These are phyloP conservation scores for Paratinospora sagittata DNA, from an alignment of 164 flowering plant species.

Conservation along the genomic window DNA sequence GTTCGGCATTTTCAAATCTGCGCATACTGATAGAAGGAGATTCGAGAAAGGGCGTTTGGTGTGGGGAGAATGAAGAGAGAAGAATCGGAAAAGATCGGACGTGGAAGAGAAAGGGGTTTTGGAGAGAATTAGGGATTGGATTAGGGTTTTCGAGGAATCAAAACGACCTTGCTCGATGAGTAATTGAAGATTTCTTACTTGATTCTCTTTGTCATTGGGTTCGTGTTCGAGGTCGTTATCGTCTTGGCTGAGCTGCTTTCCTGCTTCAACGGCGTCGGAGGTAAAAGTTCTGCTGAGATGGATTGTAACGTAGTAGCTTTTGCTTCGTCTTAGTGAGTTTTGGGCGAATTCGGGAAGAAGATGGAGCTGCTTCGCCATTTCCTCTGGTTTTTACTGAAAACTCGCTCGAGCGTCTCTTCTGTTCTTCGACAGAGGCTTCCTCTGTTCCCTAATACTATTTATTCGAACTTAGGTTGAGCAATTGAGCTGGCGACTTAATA, in stretches of 20 bases:
- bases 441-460: no score
- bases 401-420: no score
- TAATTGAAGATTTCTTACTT: neutral
- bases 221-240: neutral
- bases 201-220: neutral
- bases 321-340: neutral
- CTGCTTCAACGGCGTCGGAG: neutral
- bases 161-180: neutral
- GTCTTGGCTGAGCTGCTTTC: neutral
- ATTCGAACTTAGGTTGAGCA: no score
- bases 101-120: slow-evolving; percentile 1
- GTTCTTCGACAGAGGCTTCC: no score
- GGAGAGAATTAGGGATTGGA: neutral
- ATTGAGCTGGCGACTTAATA: no score
- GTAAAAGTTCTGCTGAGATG: neutral
- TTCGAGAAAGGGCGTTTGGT: neutral
- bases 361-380: slow-evolving; percentile 8
- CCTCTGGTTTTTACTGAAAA: neutral
- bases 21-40: neutral
- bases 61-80: neutral
- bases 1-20: neutral
- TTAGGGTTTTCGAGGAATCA: slow-evolving; percentile 7
- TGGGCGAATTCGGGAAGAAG: neutral
- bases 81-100: neutral
- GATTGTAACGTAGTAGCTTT: neutral